phyloP scores from a whole-genome alignment of 768 basidiomycete genomes.

The Termitomyces titanicus region DNA sequence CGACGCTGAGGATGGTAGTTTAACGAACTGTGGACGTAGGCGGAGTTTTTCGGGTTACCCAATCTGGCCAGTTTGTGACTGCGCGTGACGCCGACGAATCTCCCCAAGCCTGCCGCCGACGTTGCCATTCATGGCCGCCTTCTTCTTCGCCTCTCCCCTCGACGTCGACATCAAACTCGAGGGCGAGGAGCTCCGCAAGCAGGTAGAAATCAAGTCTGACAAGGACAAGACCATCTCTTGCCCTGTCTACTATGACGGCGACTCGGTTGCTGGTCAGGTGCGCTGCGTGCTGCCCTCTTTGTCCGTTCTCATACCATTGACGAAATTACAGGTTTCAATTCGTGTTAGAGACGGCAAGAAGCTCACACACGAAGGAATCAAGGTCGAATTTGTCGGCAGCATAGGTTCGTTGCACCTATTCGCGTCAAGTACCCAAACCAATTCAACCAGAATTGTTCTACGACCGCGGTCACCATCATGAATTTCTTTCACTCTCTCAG shows the following conservation, averaged over 20 bases:
- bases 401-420: slow-evolving; percentile 60
- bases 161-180: slow-evolving; percentile 89
- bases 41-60: slow-evolving; percentile 22
- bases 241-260: slow-evolving; percentile 96
- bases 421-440: neutral
- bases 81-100: slow-evolving; percentile 8
- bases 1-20: slow-evolving; percentile 34
- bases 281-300: slow-evolving; percentile 25
- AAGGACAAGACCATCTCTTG: slow-evolving; percentile 83
- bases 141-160: slow-evolving; percentile 89
- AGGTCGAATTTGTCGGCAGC: slow-evolving; percentile 95
- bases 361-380: slow-evolving; percentile 92
- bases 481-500: slow-evolving; percentile 93
- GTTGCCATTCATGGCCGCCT: slow-evolving; percentile 62
- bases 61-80: slow-evolving; percentile 7
- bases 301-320: neutral
- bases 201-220: slow-evolving; percentile 85
- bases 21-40: slow-evolving; percentile 12
- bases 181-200: slow-evolving; percentile 83
- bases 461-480: slow-evolving; percentile 96
- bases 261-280: slow-evolving; percentile 86
- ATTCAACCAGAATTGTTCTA: slow-evolving; percentile 76
- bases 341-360: slow-evolving; percentile 95
- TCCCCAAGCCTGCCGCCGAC: neutral
- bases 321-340: slow-evolving; percentile 63